Base-by-base conservation (phyloP, 2,329 filamentous ascomycete genomes). In the Teratosphaeria viscida region DNA sequence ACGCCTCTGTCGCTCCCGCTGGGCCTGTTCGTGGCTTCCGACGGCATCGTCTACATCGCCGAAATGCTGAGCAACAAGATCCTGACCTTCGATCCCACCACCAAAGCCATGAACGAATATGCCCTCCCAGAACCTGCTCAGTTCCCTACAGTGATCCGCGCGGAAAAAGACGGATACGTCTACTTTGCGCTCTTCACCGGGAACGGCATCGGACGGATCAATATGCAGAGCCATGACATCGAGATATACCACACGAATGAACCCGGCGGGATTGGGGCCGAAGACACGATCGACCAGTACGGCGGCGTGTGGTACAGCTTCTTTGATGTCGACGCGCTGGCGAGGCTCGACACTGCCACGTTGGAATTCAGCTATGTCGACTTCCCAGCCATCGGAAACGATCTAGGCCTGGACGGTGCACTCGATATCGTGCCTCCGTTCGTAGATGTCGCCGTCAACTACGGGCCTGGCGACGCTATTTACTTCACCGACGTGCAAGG, bases 181-280 rank as follows among this genome's bases (percentile, higher is more conserved):
- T 66, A 66, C 63, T 66, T 66, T 49, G 59, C 63, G 29, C 58
- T 63, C 1, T 65, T 65, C 35, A 57, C 60, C 26, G 64, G 64
- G 8, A 65, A 66, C 54, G 62, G 63, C 47, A 58, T 65, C 19
- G 63, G 64, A 10, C 58, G 64, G 26, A 66, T 67, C 49, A 61
- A 63, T 54, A 60, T 64, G 57, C 52, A 61, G 43, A 64, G 60
- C 12, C 56, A 63, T 27, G 56, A 61, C 47, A 62, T 66, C 27
- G 60, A 66, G 27, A 54, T 65, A 27, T 64, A 61, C 56, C 62
- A 60, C n/a, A 64, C 62, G 2, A 58, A 58, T 29, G 55, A 64
- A 53, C 52, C 56, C 3, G 55, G 49, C 8, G 59, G 55, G 11
- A 55, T 65, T 23, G 62, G 62, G 34, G 57, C 62, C 12, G 63